Conservation (phyloP, 2,329 filamentous ascomycete genomes). For the Zopfia rhizophila region DNA sequence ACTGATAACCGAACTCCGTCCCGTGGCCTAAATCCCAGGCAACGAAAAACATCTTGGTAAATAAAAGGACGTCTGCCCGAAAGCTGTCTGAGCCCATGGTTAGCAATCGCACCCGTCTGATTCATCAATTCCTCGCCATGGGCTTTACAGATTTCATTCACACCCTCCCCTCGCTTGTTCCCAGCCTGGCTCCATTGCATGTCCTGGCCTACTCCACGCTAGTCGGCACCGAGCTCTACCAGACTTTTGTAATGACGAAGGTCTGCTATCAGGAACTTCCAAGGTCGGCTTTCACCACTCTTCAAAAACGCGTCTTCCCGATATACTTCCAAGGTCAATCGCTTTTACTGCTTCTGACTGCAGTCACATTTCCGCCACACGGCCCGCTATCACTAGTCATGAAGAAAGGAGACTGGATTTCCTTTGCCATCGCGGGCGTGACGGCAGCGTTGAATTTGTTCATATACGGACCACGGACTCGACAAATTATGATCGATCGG, state of each 20-base stretch:
- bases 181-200: constrained; percentile 43
- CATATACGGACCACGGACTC: constrained; percentile 50
- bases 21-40: too few relatives aligned
- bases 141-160: too few relatives aligned
- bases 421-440: constrained; percentile 41
- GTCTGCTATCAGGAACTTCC: constrained; percentile 50
- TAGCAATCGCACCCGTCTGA: too few relatives aligned
- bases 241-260: constrained; percentile 56
- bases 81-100: too few relatives aligned
- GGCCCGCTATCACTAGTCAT: constrained; percentile 40
- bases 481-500: constrained; percentile 47
- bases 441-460: constrained; percentile 50
- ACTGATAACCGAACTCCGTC: too few relatives aligned
- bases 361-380: constrained; percentile 45
- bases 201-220: constrained; percentile 53
- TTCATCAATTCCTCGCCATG: too few relatives aligned
- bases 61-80: too few relatives aligned
- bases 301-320: constrained; percentile 55
- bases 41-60: too few relatives aligned
- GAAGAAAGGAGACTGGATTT: constrained; percentile 31
- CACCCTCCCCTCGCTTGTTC: constrained; percentile 5
- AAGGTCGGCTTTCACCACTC: constrained; percentile 48
- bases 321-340: constrained; percentile 53
- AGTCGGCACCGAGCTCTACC: constrained; percentile 52
- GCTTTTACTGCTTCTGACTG: constrained; percentile 47